A percentile compares a stretch with the other conserved stretches of the same genome.
Conservation (phyloP, 805 yeast species). For the Monosporozyma aquatica region DNA sequence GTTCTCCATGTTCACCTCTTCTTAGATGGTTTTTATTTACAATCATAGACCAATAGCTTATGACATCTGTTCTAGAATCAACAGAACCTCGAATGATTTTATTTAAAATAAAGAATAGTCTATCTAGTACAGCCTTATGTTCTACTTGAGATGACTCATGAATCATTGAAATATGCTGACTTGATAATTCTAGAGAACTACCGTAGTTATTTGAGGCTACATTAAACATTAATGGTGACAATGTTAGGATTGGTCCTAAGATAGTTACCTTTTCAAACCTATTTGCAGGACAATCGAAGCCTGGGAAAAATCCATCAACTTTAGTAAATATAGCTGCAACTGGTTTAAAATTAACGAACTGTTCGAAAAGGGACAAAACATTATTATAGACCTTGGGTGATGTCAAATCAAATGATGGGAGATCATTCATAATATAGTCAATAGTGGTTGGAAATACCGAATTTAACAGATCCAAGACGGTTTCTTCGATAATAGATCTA, state of each 20-base stretch:
- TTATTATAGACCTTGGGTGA: slow-evolving; percentile 41
- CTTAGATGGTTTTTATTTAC: slow-evolving; percentile 81
- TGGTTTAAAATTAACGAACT: slow-evolving; percentile 48
- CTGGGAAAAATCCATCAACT: slow-evolving; percentile 44
- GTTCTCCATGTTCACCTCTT: slow-evolving; percentile 74
- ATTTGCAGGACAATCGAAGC: slow-evolving; percentile 37
- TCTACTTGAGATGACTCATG: slow-evolving; percentile 58
- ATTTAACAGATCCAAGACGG: slow-evolving; percentile 49
- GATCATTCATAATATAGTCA: slow-evolving; percentile 18
- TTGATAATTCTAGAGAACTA: slow-evolving; percentile 28
- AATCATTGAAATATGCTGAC: slow-evolving; percentile 39
- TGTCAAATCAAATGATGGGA: slow-evolving; percentile 34
- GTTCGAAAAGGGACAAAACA: slow-evolving; percentile 46
- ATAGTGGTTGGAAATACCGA: slow-evolving; percentile 34
- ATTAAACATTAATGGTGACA: slow-evolving; percentile 63
- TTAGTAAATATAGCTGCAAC: slow-evolving; percentile 54
- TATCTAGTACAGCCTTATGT: slow-evolving; percentile 47
- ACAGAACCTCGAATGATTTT: slow-evolving; percentile 67
- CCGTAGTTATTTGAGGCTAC: slow-evolving; percentile 41
- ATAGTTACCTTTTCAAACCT: slow-evolving; percentile 53
- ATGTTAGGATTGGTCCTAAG: slow-evolving; percentile 66
- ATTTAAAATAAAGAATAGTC: slow-evolving; percentile 62
- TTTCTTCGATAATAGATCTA: slow-evolving; percentile 58
- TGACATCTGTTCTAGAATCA: slow-evolving; percentile 50
- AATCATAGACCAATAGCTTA: slow-evolving; percentile 62